These are phyloP conservation scores for Rachicladosporium sp. DNA, from an alignment of 2,329 filamentous ascomycete species.

Conservation along the genomic window DNA sequence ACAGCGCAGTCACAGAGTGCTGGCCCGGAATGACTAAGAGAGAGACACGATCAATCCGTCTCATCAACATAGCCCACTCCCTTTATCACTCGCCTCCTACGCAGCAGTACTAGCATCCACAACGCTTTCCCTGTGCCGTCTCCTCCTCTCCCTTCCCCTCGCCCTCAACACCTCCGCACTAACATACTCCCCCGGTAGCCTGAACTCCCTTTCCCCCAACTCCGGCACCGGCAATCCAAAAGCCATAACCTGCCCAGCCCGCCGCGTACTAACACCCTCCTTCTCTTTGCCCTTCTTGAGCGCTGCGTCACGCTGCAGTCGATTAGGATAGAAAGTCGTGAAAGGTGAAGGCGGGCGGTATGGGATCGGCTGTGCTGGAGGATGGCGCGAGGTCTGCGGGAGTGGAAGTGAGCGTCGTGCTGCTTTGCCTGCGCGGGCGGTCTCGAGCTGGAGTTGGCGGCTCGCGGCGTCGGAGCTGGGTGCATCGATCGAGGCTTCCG, in stretches of 20 bases:
- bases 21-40: too few species aligned
- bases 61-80: too few species aligned
- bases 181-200: constrained; percentile 53
- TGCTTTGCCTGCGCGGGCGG: constrained; percentile 39
- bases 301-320: constrained; percentile 66
- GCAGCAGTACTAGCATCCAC: constrained; percentile 9
- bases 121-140: constrained; percentile 42
- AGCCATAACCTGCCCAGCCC: constrained; percentile 59
- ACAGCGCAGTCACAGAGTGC: too few species aligned
- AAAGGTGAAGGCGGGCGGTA: constrained; percentile 42
- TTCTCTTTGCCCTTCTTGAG: constrained; percentile 41
- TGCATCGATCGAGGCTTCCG: constrained; percentile 33
- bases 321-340: constrained; percentile 75
- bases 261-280: constrained; percentile 34
- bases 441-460: constrained; percentile 64
- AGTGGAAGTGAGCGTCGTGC: not conserved
- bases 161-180: constrained; percentile 38
- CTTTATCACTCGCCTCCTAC: too few species aligned
- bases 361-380: constrained; percentile 24
- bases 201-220: constrained; percentile 57
- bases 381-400: constrained; percentile 18
- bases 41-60: too few species aligned
- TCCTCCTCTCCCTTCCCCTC: constrained; percentile 50
- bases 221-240: constrained; percentile 78
- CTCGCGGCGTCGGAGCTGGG: constrained; percentile 59